Evolutionary conservation across 495 filamentous ascomycete genomes (phyloP).

Genomic region (Cercophora scortea): DNA sequence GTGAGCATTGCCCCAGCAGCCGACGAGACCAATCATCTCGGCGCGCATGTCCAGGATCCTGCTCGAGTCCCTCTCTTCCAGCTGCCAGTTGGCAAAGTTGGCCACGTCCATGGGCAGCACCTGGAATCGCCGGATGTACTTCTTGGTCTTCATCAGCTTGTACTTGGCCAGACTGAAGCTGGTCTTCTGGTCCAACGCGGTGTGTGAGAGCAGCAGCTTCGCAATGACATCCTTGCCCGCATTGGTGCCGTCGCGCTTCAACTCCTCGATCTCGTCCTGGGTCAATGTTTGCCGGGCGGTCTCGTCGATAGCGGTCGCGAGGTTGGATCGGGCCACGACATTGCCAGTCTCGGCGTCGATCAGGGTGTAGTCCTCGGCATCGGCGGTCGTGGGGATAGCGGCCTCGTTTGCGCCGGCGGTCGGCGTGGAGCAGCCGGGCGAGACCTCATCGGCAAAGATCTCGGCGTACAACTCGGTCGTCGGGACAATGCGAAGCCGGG

Average conservation of each 20-base stretch:
- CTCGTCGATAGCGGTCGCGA: conserved; percentile 65
- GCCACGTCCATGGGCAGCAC: conserved; percentile 75
- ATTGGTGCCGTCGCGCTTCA: conserved; percentile 70
- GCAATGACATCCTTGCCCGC: conserved; percentile 84
- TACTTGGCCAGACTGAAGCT: conserved; percentile 91
- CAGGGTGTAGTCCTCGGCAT: conserved; percentile 33
- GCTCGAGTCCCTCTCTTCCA: conserved; percentile 66
- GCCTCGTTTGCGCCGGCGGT: conserved; percentile 24
- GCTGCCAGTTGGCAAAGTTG: conserved; percentile 60
- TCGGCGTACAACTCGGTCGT: conserved; percentile 77
- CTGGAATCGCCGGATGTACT: conserved; percentile 83
- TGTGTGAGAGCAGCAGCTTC: conserved; percentile 77
- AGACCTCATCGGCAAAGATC: conserved; percentile 50
- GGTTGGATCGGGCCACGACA: conserved; percentile 69
- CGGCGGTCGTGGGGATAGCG: conserved; percentile 14
- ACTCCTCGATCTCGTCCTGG: conserved; percentile 78
- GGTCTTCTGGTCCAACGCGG: conserved; percentile 86
- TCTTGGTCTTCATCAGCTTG: conserved; percentile 84
- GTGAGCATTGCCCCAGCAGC: conserved; percentile 46
- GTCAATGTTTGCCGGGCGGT: conserved; percentile 73
- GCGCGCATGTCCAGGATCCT: conserved; percentile 86
- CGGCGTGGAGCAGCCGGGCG: conserved; percentile 25
- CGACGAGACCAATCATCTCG: conserved; percentile 66
- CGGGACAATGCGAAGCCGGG: conserved; percentile 69
- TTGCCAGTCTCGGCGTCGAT: conserved; percentile 40